Evolutionary conservation across 805 yeast species (phyloP).

Genomic region (Starmerella kuoi): DNA sequence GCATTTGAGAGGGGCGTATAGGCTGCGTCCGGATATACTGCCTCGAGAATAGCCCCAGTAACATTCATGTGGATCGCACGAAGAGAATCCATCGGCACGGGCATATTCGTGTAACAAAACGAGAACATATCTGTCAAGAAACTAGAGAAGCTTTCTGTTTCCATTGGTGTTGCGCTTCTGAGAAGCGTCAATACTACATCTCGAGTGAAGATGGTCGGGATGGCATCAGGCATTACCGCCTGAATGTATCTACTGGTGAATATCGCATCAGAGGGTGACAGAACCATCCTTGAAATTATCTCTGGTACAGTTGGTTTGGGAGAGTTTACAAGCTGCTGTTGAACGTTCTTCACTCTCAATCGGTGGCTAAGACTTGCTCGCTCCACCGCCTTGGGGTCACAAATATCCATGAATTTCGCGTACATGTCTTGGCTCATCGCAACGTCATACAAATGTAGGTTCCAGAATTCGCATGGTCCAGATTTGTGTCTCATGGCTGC

Average conservation of each 20-base stretch:
- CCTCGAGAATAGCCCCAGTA: slow-evolving; percentile 11
- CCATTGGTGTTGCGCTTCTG: slow-evolving; percentile 11
- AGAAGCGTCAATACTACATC: slow-evolving; percentile 9
- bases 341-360: slow-evolving; percentile 6
- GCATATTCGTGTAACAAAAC: neutral
- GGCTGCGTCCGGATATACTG: slow-evolving; percentile 9
- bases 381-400: slow-evolving; percentile 3
- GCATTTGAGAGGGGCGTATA: slow-evolving; percentile 13
- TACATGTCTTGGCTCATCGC: slow-evolving; percentile 1
- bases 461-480: slow-evolving; percentile 3
- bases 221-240: neutral
- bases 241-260: slow-evolving; percentile 14
- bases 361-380: slow-evolving; percentile 7
- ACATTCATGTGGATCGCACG: neutral
- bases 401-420: neutral
- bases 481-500: slow-evolving; percentile 1
- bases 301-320: neutral
- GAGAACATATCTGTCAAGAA: slow-evolving; percentile 11
- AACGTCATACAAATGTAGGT: slow-evolving; percentile 3
- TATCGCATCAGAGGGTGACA: slow-evolving; percentile 17
- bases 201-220: slow-evolving; percentile 2
- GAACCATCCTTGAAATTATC: slow-evolving; percentile 8
- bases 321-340: neutral
- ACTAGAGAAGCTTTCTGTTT: slow-evolving; percentile 17
- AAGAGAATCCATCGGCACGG: neutral